These are phyloP conservation scores for Ogataea salicorniae DNA, from an alignment of 805 yeast species.

Conservation along the genomic window DNA sequence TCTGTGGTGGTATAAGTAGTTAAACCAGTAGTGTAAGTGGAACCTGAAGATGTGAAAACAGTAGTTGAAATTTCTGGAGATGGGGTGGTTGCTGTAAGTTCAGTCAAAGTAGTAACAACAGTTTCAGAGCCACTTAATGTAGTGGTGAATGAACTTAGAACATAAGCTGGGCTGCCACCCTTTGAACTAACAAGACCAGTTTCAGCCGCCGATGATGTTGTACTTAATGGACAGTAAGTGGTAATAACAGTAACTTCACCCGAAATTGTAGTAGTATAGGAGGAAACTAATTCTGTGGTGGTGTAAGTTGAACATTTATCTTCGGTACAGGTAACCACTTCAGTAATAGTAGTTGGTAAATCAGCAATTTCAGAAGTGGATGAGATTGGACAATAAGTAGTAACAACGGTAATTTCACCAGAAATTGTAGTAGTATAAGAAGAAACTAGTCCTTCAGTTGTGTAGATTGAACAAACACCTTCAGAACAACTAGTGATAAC, in stretches of 20 bases:
- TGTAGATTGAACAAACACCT: conserved; percentile 13
- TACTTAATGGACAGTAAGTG: conserved; percentile 17
- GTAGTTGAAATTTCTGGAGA: background rate
- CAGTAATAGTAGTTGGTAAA: conserved; percentile 7
- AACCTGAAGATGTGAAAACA: conserved; percentile 4
- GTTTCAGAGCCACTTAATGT: too few species aligned
- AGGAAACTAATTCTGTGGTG: conserved; percentile 2
- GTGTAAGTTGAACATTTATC: conserved; percentile 9
- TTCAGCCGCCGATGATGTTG: background rate
- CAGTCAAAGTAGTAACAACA: too few species aligned
- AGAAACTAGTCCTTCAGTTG: conserved; percentile 16
- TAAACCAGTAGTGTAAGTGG: conserved; percentile 6
- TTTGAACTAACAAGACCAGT: conserved; percentile 9
- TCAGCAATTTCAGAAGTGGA: conserved; percentile 4
- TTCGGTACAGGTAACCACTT: conserved; percentile 10
- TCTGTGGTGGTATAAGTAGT: conserved; percentile 14
- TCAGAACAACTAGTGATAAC: conserved; percentile 18
- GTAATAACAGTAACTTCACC: conserved; percentile 19
- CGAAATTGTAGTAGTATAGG: conserved; percentile 16
- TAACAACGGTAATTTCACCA: conserved; percentile 19
- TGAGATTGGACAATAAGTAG: conserved; percentile 15
- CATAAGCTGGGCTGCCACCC: conserved; percentile 4
- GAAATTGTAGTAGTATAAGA: conserved; percentile 21
- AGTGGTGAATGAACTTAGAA: too few species aligned
- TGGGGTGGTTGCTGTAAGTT: background rate